These are phyloP conservation scores for Ascochyta lentis DNA, from an alignment of 2,329 filamentous ascomycete genomes.

Conservation along the genomic window DNA sequence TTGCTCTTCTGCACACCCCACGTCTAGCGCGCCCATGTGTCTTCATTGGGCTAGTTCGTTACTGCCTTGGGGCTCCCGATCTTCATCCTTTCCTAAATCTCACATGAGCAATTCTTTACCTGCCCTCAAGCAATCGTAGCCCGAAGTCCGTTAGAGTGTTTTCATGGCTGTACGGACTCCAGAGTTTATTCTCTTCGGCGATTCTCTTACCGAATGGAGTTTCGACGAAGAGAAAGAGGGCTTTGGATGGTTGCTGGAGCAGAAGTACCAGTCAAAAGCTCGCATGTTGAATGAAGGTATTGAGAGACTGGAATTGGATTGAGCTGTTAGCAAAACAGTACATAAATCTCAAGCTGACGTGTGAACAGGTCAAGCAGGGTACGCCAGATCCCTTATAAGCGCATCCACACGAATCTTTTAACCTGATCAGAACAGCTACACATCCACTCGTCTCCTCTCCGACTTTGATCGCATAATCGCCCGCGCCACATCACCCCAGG, in stretches of 20 bases:
- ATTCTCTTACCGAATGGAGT: conserved; percentile 43
- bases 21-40: neutral
- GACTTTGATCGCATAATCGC: conserved; percentile 36
- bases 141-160: neutral
- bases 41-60: neutral
- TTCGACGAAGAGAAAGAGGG: conserved; percentile 37
- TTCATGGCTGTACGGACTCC: conserved; percentile 1
- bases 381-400: neutral
- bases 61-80: neutral
- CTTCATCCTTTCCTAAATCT: neutral
- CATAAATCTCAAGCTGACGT: neutral
- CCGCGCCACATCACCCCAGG: conserved; percentile 23
- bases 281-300: conserved; percentile 42
- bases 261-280: conserved; percentile 36
- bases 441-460: conserved; percentile 29
- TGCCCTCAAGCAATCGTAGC: no score
- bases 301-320: neutral
- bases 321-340: neutral
- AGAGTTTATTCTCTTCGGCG: conserved; percentile 45
- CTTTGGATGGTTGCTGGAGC: conserved; percentile 38
- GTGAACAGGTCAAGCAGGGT: conserved; percentile 33
- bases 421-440: conserved; percentile 33
- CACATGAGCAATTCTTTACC: neutral
- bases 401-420: neutral
- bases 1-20: neutral